Conservation (phyloP, 306 rosid genomes). For the Sphenostylis stenocarpa region DNA sequence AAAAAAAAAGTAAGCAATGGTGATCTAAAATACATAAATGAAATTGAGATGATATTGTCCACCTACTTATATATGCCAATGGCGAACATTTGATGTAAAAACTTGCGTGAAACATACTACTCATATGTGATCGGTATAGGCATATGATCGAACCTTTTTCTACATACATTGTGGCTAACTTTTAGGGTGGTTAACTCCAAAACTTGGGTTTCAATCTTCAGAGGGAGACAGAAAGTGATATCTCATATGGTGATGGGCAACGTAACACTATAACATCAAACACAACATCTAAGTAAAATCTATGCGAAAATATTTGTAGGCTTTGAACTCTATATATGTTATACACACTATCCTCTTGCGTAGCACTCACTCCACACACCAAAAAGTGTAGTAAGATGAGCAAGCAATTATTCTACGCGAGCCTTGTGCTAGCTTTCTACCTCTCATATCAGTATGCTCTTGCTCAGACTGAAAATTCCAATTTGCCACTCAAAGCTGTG, state of each 20-base stretch:
- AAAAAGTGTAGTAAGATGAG: slow-evolving; percentile 25
- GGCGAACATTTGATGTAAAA: not conserved
- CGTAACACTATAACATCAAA: not conserved
- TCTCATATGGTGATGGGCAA: slow-evolving; percentile 9
- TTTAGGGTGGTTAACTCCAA: not conserved
- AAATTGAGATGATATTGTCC: not conserved
- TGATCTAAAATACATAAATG: not conserved
- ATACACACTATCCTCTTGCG: not conserved
- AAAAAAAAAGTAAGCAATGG: not conserved
- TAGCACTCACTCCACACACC: slow-evolving; percentile 11
- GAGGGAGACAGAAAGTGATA: slow-evolving; percentile 7
- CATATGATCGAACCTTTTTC: not conserved
- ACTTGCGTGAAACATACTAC: not conserved
- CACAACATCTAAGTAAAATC: not conserved
- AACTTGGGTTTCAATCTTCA: not conserved
- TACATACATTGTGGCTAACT: not conserved
- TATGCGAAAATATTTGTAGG: not conserved
- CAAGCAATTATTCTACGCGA: not conserved
- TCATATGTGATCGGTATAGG: not conserved
- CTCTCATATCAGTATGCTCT: slow-evolving; percentile 24
- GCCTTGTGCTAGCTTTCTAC: slow-evolving; percentile 26
- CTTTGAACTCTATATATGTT: slow-evolving; percentile 3
- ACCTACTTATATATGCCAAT: not conserved
- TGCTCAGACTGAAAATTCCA: slow-evolving; percentile 35
- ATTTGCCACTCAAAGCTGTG: slow-evolving; percentile 60